Percentiles rank a stretch among this genome's conserved stretches.
These are phyloP conservation scores for Cornus florida DNA, from an alignment of 148 eudicot genomes.

Conservation along the genomic window DNA sequence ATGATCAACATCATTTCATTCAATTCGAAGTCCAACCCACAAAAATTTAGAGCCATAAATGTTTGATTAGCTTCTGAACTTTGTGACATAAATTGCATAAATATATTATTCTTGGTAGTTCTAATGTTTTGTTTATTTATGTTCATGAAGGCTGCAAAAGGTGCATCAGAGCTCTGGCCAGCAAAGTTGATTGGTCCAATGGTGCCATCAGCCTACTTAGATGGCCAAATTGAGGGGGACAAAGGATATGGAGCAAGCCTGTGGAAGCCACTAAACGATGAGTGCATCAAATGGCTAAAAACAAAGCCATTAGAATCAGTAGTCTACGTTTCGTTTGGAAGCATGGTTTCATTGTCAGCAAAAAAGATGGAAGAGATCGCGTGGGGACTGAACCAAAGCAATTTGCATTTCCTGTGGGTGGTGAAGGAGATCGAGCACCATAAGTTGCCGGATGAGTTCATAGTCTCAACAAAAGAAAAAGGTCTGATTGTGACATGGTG, in stretches of 20 bases:
- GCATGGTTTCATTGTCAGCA: constrained; percentile 52
- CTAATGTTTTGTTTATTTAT: too few species aligned
- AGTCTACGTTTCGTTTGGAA: constrained; percentile 56
- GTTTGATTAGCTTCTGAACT: too few species aligned
- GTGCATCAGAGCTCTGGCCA: constrained; percentile 36
- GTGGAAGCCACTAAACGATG: constrained; percentile 43
- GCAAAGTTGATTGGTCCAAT: constrained; percentile 67
- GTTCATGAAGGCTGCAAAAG: constrained; percentile 26
- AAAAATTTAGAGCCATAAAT: too few species aligned
- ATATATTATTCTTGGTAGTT: too few species aligned
- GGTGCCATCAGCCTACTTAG: constrained; percentile 65
- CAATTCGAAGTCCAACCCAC: too few species aligned
- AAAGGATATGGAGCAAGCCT: constrained; percentile 49
- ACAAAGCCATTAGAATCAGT: constrained; percentile 43
- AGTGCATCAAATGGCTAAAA: constrained; percentile 46
- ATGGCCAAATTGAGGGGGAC: constrained; percentile 50
- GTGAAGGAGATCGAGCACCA: constrained; percentile 39
- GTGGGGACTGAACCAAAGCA: constrained; percentile 25
- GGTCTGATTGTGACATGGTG: constrained; percentile 68
- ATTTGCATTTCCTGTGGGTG: constrained; percentile 55
- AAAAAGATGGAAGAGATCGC: constrained; percentile 53
- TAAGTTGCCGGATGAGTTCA: constrained; percentile 36
- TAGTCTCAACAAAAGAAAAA: constrained; percentile 4
- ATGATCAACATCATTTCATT: not conserved
- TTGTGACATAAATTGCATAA: too few species aligned